A percentile compares a stretch with the other conserved stretches of the same genome.
These are phyloP conservation scores for Coemansia sp. DNA, from an alignment of 192 early-diverging fungal species.

Conservation along the genomic window DNA sequence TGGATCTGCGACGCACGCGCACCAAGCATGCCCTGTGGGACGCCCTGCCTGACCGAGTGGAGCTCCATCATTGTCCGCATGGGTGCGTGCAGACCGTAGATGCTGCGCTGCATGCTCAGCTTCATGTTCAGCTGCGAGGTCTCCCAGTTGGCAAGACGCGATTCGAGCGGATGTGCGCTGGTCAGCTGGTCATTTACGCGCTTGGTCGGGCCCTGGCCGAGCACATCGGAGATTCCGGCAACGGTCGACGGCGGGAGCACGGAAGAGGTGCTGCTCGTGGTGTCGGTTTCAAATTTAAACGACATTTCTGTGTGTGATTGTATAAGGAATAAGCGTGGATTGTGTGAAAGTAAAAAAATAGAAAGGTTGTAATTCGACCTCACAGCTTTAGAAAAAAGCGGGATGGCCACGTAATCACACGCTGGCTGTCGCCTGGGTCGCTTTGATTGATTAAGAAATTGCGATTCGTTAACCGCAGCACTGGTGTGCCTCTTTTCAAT, in stretches of 20 bases:
- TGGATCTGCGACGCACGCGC: constrained; percentile 49
- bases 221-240: constrained; percentile 19
- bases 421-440: too few species aligned
- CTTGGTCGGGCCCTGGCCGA: constrained; percentile 27
- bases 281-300: constrained; percentile 29
- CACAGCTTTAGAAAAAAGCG: neutral
- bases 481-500: too few species aligned
- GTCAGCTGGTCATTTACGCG: constrained; percentile 29
- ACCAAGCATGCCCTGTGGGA: constrained; percentile 12
- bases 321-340: too few species aligned
- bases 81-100: constrained; percentile 90
- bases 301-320: too few species aligned
- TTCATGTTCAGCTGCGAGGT: constrained; percentile 79
- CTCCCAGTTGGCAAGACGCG: constrained; percentile 74
- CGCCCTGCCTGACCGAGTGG: constrained; percentile 48
- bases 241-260: constrained; percentile 28
- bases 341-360: too few species aligned
- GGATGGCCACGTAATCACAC: neutral
- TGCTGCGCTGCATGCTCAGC: constrained; percentile 72
- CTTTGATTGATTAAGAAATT: constrained; percentile 7
- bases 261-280: constrained; percentile 10
- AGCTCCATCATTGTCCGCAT: constrained; percentile 92
- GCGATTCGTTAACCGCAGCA: neutral
- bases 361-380: too few species aligned
- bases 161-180: constrained; percentile 75